Percentiles rank a stretch among this genome's conserved stretches.
phyloP scores from a whole-genome alignment of 192 early-diverging fungal species.

The Piromyces sp. region DNA sequence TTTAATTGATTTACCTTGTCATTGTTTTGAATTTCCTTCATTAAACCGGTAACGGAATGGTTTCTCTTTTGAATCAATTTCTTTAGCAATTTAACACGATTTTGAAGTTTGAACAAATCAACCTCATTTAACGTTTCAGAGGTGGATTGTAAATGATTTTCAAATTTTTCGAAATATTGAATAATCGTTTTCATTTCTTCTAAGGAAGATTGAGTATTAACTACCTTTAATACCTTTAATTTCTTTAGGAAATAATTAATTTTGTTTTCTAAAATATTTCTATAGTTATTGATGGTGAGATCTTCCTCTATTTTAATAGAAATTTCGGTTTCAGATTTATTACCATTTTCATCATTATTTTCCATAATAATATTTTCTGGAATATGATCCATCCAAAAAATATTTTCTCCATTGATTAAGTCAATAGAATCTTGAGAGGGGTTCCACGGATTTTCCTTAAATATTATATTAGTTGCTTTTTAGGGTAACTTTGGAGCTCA shows the following conservation, averaged over 20 bases:
- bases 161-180: conserved; percentile 11
- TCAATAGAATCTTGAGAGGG: background rate
- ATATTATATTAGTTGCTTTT: background rate
- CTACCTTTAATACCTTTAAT: conserved; percentile 11
- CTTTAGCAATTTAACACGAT: too few relatives aligned
- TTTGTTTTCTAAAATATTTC: conserved; percentile 1
- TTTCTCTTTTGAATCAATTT: conserved; percentile 1
- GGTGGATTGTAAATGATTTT: background rate
- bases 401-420: background rate
- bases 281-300: background rate
- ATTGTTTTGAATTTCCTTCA: conserved; percentile 10
- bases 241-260: conserved; percentile 10
- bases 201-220: conserved; percentile 3
- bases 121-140: too few relatives aligned
- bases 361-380: background rate
- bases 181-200: conserved; percentile 3
- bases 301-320: background rate
- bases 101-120: too few relatives aligned
- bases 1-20: conserved; percentile 7
- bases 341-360: too few relatives aligned
- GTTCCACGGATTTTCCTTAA: background rate
- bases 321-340: background rate
- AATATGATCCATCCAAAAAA: background rate
- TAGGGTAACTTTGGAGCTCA: background rate
- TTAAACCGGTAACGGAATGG: background rate